Evolutionary conservation across 129 eudicot genomes (phyloP), one percentile per base, ranked within the genome.

Genomic region (Arctium lappa): DNA sequence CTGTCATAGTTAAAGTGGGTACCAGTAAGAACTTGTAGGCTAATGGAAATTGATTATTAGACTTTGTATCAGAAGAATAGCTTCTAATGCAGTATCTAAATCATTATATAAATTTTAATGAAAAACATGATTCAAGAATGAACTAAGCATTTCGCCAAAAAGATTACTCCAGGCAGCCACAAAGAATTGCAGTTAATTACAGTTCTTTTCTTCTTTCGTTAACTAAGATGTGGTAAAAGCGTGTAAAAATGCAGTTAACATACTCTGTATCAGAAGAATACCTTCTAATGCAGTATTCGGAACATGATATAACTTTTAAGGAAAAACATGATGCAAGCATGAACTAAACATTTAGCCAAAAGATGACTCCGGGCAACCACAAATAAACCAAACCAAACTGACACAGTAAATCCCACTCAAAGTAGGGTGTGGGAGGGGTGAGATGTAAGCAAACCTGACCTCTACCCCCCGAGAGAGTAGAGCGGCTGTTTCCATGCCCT

Each of bases 1-100:
- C 98, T 96, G 94, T 78, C 80, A 91, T 66, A 62, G 74, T 38
- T 80, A 46, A 81, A 79, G 60, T 65, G 66, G 70, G 50, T 32
- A 63, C 42, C 27, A 31, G 74, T 77, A 30, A 72, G 71, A 84
- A 50, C 62, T 30, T 50, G 66, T 56, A 42, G 38, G 32, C 37
- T 15, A 29, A 76, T 71, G 70, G 27, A 69, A n/a, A 29, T 33
- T 11, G 16, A 37, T 76, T 68, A 46, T 76, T 72, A 82, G 70
- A 42, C 76, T 63, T 75, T 12, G 76, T 44, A 42, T 82, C 40
- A 76, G 76, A 75, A 39, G 15, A 42, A 29, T 65, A 42, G 75
- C 33, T 40, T 30, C 62, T 37, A 37, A 27, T 8, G 72, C 32
- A 22, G 9, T 18, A 32, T 22, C 15, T 50, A 31, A 29, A 81